Evolutionary conservation across 108 stramenopile genomes (phyloP), one percentile per base, ranked within the genome.

Genomic region (Aurantiochytrium sp.): DNA sequence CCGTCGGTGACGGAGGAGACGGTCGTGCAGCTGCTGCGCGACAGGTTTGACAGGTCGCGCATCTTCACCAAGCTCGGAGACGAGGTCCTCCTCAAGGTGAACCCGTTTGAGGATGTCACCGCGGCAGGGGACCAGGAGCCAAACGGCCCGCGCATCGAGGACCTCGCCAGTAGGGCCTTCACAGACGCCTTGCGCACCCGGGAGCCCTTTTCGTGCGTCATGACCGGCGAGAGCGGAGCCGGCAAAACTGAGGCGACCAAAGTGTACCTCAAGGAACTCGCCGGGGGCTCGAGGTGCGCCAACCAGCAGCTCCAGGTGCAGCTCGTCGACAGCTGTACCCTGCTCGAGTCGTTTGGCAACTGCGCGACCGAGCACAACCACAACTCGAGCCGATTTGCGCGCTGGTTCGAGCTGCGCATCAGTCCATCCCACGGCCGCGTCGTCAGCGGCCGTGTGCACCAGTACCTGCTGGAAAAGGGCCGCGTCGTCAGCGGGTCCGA

Each of bases 381-480:
- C 93, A 99, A 99, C 95, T 97, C 97, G 15, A 97, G 96, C 17
- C 97, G 99, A 30, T 99, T 99, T 89, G 99, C 98, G 42, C 98
- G 98, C 94, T 97, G 97, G 92, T 97, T 98, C 91, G 88, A 89
- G 86, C 89, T 93, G 19, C 88, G 91, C 52, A 90, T 93, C 69
- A 89, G 91, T 54, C n/a, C 87, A 42, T 41, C 55, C 32, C 90
- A 88, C 24, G 42, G 68, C 54, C 90, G 27, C 21, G 69, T 93
- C 68, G 86, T 89, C n/a, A 92, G 93, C 55, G 91, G 87, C 1
- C 52, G 81, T 88, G 93, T 94, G 69, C 92, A 92, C 55, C 92
- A 94, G 86, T 99, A 98, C 89, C 92, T 99, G 31, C 92, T 99
- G 24, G 99, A 99, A 91, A 99, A 99, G 91, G 93, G 91, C 54